These are phyloP conservation scores for Trametes versicolor DNA, from an alignment of 1,284 basidiomycete genomes.

Conservation along the genomic window DNA sequence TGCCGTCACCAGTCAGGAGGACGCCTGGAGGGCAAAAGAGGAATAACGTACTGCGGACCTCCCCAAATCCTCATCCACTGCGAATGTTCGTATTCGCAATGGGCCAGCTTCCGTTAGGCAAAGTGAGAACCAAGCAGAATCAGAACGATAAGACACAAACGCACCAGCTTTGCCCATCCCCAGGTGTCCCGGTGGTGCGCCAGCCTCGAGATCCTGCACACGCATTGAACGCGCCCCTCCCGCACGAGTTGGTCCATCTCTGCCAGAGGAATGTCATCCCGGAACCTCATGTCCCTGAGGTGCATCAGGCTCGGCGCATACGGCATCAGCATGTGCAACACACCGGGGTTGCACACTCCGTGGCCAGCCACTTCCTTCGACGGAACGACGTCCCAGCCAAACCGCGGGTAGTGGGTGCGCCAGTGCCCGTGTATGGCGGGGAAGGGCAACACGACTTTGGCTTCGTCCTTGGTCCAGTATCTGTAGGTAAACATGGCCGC, in stretches of 20 bases:
- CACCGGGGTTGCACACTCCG: not conserved
- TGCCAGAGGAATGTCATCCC: not conserved
- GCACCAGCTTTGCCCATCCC: not conserved
- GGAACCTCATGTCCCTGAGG: not conserved
- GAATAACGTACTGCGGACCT: not conserved
- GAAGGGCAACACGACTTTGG: not conserved
- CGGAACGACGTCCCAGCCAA: not conserved
- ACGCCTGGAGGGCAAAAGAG: too few species aligned
- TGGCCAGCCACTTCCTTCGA: not conserved
- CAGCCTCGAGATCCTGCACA: not conserved
- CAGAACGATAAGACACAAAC: not conserved
- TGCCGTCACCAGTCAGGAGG: not conserved
- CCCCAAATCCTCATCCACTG: not conserved
- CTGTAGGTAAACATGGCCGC: not conserved
- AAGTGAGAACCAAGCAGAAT: not conserved
- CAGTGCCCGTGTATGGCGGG: not conserved
- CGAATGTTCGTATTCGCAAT: not conserved
- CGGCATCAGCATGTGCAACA: not conserved
- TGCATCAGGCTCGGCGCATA: not conserved
- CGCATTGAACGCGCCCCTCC: not conserved
- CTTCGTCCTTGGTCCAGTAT: not conserved
- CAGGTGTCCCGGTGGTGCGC: not conserved
- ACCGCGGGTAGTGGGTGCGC: not conserved
- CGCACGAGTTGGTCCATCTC: not conserved
- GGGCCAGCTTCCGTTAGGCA: too few species aligned